These are phyloP conservation scores for Lecanicillium sp. DNA, from an alignment of 2,329 filamentous ascomycete species.

Conservation along the genomic window DNA sequence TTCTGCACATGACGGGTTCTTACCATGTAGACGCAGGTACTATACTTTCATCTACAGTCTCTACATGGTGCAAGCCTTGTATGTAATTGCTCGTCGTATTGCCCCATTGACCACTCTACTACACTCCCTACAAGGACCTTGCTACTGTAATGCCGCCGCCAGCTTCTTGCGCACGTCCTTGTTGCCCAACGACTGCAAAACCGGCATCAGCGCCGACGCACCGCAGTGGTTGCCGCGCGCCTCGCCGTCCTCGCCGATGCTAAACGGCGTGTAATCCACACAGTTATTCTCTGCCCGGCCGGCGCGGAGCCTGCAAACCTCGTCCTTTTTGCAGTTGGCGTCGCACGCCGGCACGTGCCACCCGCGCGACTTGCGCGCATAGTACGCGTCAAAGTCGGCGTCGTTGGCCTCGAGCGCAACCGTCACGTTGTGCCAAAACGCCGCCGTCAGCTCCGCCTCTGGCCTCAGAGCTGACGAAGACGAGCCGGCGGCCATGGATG, in stretches of 20 bases:
- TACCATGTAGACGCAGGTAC: too few relatives aligned
- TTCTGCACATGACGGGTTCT: too few relatives aligned
- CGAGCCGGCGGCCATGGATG: constrained; percentile 18
- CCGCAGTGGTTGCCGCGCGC: neutral
- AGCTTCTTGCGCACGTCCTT: neutral
- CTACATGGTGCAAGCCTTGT: too few relatives aligned
- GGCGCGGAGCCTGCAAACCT: constrained; percentile 45
- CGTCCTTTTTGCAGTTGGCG: constrained; percentile 30
- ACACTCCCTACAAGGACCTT: too few relatives aligned
- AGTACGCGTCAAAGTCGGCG: constrained; percentile 37
- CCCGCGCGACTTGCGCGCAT: constrained; percentile 38
- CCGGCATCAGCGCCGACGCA: neutral
- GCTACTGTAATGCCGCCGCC: neutral
- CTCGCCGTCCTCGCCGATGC: neutral
- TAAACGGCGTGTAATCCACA: constrained; percentile 10
- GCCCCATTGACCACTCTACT: too few relatives aligned
- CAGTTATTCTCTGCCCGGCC: constrained; percentile 46
- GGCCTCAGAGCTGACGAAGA: constrained; percentile 28
- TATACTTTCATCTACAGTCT: too few relatives aligned
- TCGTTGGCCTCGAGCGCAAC: constrained; percentile 35
- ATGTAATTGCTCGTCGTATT: too few relatives aligned
- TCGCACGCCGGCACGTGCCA: constrained; percentile 32
- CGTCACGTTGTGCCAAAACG: constrained; percentile 53
- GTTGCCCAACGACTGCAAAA: neutral
- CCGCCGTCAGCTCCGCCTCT: constrained; percentile 40